Evolutionary conservation across 192 early-diverging fungal species (phyloP).

Genomic region (Coemansia aciculifera): DNA sequence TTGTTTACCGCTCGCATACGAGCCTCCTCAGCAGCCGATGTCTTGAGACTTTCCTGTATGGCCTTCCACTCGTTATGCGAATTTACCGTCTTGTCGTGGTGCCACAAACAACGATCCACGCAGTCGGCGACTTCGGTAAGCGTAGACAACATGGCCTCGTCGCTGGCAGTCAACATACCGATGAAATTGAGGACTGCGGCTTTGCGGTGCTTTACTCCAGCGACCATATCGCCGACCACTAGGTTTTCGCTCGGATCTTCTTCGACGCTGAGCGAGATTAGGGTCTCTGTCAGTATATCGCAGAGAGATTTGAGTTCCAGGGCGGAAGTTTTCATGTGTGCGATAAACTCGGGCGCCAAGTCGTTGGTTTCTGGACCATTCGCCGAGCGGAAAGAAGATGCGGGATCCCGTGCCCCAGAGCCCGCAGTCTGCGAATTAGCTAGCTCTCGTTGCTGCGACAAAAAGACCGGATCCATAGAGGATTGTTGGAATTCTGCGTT

Average conservation of each 20-base stretch:
- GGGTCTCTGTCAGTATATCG: conserved; percentile 49
- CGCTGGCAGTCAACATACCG: conserved; percentile 27
- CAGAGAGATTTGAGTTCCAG: conserved; percentile 36
- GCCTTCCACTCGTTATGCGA: conserved; percentile 51
- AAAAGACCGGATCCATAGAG: conserved; percentile 21
- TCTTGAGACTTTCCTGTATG: conserved; percentile 44
- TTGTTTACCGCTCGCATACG: conserved; percentile 4
- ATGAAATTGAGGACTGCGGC: conserved; percentile 38
- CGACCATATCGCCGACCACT: conserved; percentile 38
- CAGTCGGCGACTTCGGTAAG: conserved; percentile 24
- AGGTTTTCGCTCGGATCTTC: conserved; percentile 40
- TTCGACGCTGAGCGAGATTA: conserved; percentile 37
- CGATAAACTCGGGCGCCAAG: conserved; percentile 34
- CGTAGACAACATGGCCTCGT: conserved; percentile 20
- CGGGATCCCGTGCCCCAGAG: background rate
- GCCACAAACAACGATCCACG: conserved; percentile 39
- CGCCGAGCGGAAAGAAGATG: background rate
- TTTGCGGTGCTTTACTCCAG: conserved; percentile 35
- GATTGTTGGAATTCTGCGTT: background rate
- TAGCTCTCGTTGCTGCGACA: conserved; percentile 38
- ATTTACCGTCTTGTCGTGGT: conserved; percentile 36
- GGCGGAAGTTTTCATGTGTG: conserved; percentile 37
- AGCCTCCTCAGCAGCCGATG: conserved; percentile 21
- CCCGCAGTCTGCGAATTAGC: conserved; percentile 15
- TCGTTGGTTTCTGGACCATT: conserved; percentile 7